Conservation (phyloP, 2,329 filamentous ascomycete species). For the Aureobasidium leucospermi region DNA sequence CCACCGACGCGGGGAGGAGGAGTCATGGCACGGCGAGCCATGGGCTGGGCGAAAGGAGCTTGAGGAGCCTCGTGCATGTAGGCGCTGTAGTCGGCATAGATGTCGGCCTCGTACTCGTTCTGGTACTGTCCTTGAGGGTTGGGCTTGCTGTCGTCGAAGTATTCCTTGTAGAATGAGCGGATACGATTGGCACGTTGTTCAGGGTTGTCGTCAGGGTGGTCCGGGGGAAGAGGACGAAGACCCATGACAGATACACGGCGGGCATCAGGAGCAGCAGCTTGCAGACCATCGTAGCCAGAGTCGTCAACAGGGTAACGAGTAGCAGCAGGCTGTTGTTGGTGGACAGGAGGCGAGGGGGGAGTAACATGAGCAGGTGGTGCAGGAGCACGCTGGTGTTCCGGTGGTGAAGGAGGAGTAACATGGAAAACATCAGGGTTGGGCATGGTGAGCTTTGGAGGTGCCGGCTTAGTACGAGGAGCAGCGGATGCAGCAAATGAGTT, state of each 20-base stretch:
- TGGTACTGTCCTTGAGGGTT: slow-evolving; percentile 26
- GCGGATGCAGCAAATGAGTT: slow-evolving; percentile 1
- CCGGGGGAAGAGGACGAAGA: slow-evolving; percentile 77
- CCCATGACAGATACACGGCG: slow-evolving; percentile 50
- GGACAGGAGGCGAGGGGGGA: slow-evolving; percentile 4
- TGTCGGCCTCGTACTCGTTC: slow-evolving; percentile 62
- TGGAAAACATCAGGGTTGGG: slow-evolving; percentile 8
- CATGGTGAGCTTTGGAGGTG: slow-evolving; percentile 2
- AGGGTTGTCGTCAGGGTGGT: slow-evolving; percentile 81
- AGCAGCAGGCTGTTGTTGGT: background rate
- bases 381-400: background rate
- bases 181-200: slow-evolving; percentile 94
- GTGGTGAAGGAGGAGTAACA: slow-evolving; percentile 12
- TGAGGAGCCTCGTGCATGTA: slow-evolving; percentile 42
- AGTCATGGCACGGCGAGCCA: slow-evolving; percentile 89
- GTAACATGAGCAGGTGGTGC: slow-evolving; percentile 5
- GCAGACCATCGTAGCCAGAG: background rate
- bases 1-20: slow-evolving; percentile 67
- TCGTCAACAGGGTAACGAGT: background rate
- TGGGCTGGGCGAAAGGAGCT: slow-evolving; percentile 63
- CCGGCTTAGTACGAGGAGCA: background rate
- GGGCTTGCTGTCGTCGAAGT: slow-evolving; percentile 78
- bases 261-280: slow-evolving; percentile 27
- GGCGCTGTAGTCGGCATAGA: slow-evolving; percentile 49
- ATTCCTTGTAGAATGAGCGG: slow-evolving; percentile 98